Conservation (phyloP, 495 filamentous ascomycete genomes). For the Penicillium diatomitis region DNA sequence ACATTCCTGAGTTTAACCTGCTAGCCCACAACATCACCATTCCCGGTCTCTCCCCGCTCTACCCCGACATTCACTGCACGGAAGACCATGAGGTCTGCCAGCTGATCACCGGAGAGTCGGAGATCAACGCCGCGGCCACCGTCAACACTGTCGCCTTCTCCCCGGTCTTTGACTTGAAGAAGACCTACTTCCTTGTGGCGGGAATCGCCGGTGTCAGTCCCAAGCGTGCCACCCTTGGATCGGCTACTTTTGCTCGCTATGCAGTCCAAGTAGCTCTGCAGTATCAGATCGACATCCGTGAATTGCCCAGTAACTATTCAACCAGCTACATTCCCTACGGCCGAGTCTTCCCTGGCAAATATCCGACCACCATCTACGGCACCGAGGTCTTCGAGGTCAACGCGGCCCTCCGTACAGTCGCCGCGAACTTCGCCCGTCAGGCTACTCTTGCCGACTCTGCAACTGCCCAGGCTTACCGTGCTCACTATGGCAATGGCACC, state of each 20-base stretch:
- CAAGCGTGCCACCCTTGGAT: conserved; percentile 49
- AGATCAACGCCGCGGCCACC: conserved; percentile 67
- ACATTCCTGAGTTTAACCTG: conserved; percentile 51
- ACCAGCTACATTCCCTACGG: conserved; percentile 63
- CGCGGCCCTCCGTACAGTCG: conserved; percentile 46
- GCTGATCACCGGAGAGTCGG: conserved; percentile 47
- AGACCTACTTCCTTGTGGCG: conserved; percentile 61
- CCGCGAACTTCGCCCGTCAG: conserved; percentile 44
- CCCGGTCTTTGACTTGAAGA: conserved; percentile 51
- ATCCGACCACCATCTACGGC: conserved; percentile 57
- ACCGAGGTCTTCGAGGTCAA: conserved; percentile 74
- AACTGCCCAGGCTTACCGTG: conserved; percentile 47
- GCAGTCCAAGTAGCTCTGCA: conserved; percentile 65
- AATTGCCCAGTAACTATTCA: conserved; percentile 54
- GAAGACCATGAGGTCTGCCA: conserved; percentile 51
- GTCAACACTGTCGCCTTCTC: conserved; percentile 51
- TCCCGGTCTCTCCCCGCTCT: conserved; percentile 57
- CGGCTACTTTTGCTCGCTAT: conserved; percentile 58
- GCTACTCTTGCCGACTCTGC: conserved; percentile 48
- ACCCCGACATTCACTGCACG: conserved; percentile 55
- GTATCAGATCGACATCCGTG: conserved; percentile 64
- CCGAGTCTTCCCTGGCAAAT: conserved; percentile 41
- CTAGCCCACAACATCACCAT: conserved; percentile 56
- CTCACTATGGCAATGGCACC: conserved; percentile 39
- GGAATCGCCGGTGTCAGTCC: conserved; percentile 70